Conservation (phyloP, 495 filamentous ascomycete species). For the Penicillium lagena region DNA sequence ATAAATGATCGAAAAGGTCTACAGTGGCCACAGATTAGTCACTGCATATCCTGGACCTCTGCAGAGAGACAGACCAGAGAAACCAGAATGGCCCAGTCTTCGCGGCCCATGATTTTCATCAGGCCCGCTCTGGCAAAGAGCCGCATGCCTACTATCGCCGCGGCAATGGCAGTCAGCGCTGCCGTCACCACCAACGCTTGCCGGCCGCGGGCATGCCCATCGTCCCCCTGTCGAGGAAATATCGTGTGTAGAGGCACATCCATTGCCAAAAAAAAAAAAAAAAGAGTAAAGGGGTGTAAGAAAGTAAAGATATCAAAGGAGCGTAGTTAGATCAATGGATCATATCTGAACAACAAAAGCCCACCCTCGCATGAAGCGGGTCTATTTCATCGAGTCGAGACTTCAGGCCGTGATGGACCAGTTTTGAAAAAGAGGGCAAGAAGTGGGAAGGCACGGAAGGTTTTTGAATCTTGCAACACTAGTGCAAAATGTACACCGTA, state of each 20-base stretch:
- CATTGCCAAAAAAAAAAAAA: conserved; percentile 13
- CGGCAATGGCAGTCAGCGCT: conserved; percentile 22
- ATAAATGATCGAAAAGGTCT: conserved; percentile 25
- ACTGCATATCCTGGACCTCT: not conserved
- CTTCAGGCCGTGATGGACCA: too few species aligned
- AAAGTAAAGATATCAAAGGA: too few species aligned
- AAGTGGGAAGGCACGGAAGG: too few species aligned
- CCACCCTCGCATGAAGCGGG: too few species aligned
- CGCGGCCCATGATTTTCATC: conserved; percentile 30
- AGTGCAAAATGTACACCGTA: too few species aligned
- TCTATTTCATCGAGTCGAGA: too few species aligned
- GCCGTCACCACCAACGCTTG: conserved; percentile 32
- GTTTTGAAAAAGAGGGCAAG: too few species aligned
- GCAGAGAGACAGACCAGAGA: conserved; percentile 16
- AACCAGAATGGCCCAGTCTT: conserved; percentile 29
- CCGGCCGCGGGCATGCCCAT: conserved; percentile 19
- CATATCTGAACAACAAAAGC: too few species aligned
- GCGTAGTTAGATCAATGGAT: too few species aligned
- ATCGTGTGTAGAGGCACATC: conserved; percentile 10
- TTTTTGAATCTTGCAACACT: too few species aligned
- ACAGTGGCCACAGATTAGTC: not conserved
- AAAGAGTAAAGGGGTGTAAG: conserved; percentile 4
- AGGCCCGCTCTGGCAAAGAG: conserved; percentile 26
- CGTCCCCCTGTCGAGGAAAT: conserved; percentile 10
- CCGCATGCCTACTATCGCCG: conserved; percentile 25